Conservation (phyloP, 2,329 filamentous ascomycete species). For the Calonectria ilicicola region DNA sequence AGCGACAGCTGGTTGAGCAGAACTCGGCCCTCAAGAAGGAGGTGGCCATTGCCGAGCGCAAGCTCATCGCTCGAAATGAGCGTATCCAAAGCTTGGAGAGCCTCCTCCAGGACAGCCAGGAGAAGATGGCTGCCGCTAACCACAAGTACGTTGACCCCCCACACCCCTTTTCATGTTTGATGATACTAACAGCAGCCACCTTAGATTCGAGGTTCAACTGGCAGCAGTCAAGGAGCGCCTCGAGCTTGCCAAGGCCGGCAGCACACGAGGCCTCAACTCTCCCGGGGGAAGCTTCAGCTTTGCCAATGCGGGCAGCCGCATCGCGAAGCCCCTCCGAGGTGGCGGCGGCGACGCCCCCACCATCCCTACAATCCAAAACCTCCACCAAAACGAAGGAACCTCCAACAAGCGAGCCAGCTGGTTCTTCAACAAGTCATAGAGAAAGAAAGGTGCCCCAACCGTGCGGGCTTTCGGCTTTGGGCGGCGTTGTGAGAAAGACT, state of each 20-base stretch:
- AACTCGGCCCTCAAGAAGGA: constrained; percentile 98
- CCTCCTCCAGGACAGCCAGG: constrained; percentile 94
- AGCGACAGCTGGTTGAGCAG: constrained; percentile 97
- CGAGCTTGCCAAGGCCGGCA: constrained; percentile 92
- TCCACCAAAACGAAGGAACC: constrained; percentile 68
- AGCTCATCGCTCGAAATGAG: constrained; percentile 96
- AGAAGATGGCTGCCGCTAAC: constrained; percentile 97
- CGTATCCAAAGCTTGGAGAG: constrained; percentile 94
- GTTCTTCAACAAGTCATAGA: constrained; percentile 76
- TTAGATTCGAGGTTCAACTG: constrained; percentile 95
- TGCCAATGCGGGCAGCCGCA: constrained; percentile 71
- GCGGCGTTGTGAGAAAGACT: constrained; percentile 40
- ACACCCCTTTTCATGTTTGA: background rate
- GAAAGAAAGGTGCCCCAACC: constrained; percentile 21
- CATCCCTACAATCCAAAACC: constrained; percentile 68
- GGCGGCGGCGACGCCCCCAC: constrained; percentile 64
- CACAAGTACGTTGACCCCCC: constrained; percentile 79
- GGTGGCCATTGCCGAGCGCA: constrained; percentile 97
- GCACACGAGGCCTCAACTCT: constrained; percentile 83
- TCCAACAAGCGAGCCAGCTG: constrained; percentile 77
- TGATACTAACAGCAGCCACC: constrained; percentile 41
- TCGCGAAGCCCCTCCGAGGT: constrained; percentile 76
- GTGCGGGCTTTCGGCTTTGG: constrained; percentile 37
- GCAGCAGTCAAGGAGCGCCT: constrained; percentile 97
- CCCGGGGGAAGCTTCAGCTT: constrained; percentile 80